Conservation (phyloP, 176 grass and related monocot species). For the Avena eriantha region DNA sequence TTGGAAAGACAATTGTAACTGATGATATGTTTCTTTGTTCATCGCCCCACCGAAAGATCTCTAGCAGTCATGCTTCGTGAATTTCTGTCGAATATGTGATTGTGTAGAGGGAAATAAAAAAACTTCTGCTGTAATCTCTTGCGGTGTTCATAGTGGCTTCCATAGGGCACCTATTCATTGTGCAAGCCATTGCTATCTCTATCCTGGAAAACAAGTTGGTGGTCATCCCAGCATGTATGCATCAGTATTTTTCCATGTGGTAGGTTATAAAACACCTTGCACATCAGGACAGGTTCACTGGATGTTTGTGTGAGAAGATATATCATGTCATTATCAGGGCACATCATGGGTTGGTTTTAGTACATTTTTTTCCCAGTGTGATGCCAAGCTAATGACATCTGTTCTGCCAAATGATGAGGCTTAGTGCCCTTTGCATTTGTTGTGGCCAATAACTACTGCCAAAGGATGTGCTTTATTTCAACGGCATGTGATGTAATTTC, state of each 20-base stretch:
- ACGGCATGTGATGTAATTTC: conserved; percentile 28
- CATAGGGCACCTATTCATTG: neutral
- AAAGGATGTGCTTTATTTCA: conserved; percentile 16
- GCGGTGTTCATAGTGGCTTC: neutral
- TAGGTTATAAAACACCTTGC: neutral
- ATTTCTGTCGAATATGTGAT: conserved; percentile 39
- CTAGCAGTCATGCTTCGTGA: conserved; percentile 39
- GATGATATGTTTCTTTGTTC: conserved; percentile 72
- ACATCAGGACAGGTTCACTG: neutral
- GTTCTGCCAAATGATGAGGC: conserved; percentile 22
- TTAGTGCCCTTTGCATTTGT: neutral
- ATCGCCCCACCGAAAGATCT: conserved; percentile 34
- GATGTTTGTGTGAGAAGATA: neutral
- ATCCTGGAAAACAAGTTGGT: neutral
- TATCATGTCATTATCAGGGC: conserved; percentile 13
- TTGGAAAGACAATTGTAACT: conserved; percentile 74
- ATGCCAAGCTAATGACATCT: neutral
- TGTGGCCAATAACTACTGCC: neutral
- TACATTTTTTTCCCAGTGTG: neutral
- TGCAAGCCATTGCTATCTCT: neutral
- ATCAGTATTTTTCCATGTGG: neutral
- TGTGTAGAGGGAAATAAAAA: conserved; percentile 43
- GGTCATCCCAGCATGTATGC: neutral
- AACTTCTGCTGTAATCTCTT: neutral
- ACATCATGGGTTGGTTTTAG: neutral